Percentiles rank a stretch among this genome's conserved stretches.
Evolutionary conservation across 2,329 filamentous ascomycete species (phyloP).

Genomic region (Cercospora citrullina): DNA sequence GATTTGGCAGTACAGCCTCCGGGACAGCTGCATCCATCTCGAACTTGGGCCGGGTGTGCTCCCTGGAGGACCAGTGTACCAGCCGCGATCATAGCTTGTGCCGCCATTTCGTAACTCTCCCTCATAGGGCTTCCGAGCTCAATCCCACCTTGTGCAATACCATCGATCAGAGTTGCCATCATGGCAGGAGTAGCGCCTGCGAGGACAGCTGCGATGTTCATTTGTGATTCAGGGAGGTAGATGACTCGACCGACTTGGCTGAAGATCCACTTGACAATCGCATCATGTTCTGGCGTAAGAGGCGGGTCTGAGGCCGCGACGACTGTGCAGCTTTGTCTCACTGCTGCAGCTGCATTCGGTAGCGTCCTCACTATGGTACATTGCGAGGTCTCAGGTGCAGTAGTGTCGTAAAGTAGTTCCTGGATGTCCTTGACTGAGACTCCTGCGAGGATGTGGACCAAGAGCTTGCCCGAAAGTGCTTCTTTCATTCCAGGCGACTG

Average conservation of each 20-base stretch:
- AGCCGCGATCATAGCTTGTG: constrained; percentile 75
- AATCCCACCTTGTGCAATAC: constrained; percentile 73
- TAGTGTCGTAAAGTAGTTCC: constrained; percentile 55
- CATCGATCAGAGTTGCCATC: constrained; percentile 73
- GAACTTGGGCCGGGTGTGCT: constrained; percentile 73
- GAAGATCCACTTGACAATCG: constrained; percentile 75
- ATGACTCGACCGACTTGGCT: constrained; percentile 70
- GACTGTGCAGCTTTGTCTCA: constrained; percentile 78
- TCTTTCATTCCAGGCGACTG: constrained; percentile 66
- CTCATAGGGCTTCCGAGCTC: constrained; percentile 73
- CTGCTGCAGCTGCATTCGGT: constrained; percentile 79
- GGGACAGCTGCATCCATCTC: constrained; percentile 75
- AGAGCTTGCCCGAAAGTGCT: constrained; percentile 74
- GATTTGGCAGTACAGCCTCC: constrained; percentile 78
- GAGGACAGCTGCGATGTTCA: constrained; percentile 73
- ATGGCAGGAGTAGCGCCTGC: constrained; percentile 77
- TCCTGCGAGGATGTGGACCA: constrained; percentile 80
- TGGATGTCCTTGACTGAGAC: constrained; percentile 65
- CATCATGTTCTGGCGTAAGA: constrained; percentile 55
- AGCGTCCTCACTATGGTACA: constrained; percentile 74
- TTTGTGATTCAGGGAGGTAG: constrained; percentile 64
- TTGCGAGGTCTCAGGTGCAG: constrained; percentile 50
- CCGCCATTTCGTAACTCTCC: constrained; percentile 74
- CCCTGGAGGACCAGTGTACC: constrained; percentile 67
- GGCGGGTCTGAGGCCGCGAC: constrained; percentile 65